Evolutionary conservation across 345 rosid species (phyloP).

Genomic region (Salix arbutifolia): DNA sequence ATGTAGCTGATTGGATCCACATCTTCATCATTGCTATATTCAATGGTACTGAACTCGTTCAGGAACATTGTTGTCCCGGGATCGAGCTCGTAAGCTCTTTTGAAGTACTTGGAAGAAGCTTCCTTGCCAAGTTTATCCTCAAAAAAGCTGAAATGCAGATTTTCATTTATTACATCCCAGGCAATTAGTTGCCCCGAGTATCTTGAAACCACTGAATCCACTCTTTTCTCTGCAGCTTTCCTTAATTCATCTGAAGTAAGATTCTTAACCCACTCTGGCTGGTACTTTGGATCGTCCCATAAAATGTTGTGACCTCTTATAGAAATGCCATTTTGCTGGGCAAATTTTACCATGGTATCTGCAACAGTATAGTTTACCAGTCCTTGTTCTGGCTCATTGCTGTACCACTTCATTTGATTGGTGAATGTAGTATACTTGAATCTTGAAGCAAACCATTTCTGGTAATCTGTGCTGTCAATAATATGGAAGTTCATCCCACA

Average conservation of each 20-base stretch:
- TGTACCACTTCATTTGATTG: conserved; percentile 88
- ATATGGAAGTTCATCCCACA: conserved; percentile 68
- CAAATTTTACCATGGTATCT: conserved; percentile 59
- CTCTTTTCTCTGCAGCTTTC: conserved; percentile 43
- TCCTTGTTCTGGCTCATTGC: conserved; percentile 57
- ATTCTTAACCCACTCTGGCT: conserved; percentile 61
- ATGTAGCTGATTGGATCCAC: conserved; percentile 38
- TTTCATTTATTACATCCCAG: conserved; percentile 90
- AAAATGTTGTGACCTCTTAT: conserved; percentile 76
- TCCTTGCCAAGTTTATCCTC: conserved; percentile 66
- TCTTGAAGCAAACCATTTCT: conserved; percentile 68
- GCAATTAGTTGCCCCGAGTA: conserved; percentile 62
- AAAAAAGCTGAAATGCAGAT: conserved; percentile 66
- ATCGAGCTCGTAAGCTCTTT: conserved; percentile 43
- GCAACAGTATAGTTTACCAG: conserved; percentile 58
- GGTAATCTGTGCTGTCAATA: conserved; percentile 51
- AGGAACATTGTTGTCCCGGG: conserved; percentile 52
- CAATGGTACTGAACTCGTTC: conserved; percentile 79
- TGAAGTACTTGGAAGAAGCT: conserved; percentile 49
- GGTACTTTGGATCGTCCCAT: conserved; percentile 65
- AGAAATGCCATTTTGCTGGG: conserved; percentile 38
- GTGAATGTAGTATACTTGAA: conserved; percentile 69
- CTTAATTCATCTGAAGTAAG: conserved; percentile 37
- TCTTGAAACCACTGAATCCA: conserved; percentile 61
- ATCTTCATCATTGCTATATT: conserved; percentile 30